phyloP scores from a whole-genome alignment of 768 basidiomycete species.

The Mycena vitilis region DNA sequence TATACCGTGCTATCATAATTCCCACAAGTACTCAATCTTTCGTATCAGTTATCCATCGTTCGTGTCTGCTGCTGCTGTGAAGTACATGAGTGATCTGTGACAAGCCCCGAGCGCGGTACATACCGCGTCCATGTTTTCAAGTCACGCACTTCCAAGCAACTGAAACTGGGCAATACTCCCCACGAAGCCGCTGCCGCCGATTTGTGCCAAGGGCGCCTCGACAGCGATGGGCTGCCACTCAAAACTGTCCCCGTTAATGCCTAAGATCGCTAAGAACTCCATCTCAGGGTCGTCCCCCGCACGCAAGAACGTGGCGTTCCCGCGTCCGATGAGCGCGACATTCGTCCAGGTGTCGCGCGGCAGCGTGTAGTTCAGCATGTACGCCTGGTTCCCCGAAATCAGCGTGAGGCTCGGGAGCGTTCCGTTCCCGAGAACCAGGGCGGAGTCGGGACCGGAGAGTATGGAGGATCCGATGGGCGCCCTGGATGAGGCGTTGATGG shows the following conservation, averaged over 20 bases:
- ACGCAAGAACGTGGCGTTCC: conserved; percentile 31
- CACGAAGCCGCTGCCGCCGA: conserved; percentile 32
- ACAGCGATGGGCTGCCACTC: conserved; percentile 33
- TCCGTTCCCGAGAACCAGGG: conserved; percentile 35
- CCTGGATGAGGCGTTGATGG: conserved; percentile 31
- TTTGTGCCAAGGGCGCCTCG: conserved; percentile 34
- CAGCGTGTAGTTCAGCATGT: conserved; percentile 35
- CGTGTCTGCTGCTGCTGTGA: too few relatives aligned
- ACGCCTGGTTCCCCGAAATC: conserved; percentile 29
- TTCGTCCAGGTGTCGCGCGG: conserved; percentile 31
- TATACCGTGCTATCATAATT: too few relatives aligned
- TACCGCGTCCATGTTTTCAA: not conserved
- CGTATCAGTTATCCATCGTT: too few relatives aligned
- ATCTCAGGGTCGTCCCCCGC: conserved; percentile 28
- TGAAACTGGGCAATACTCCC: conserved; percentile 26
- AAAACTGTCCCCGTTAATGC: conserved; percentile 32
- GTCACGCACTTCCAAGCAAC: conserved; percentile 28
- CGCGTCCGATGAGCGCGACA: conserved; percentile 29
- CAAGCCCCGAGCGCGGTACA: not conserved
- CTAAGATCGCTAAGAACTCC: conserved; percentile 32
- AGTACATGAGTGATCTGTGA: not conserved
- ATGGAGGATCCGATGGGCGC: conserved; percentile 25
- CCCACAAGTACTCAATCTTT: too few relatives aligned
- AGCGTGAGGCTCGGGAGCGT: conserved; percentile 26
- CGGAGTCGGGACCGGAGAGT: conserved; percentile 32